Percentiles rank a stretch among this genome's conserved stretches.
These are phyloP conservation scores for Erysiphe neolycopersici DNA, from an alignment of 2,329 filamentous ascomycete species.

Conservation along the genomic window DNA sequence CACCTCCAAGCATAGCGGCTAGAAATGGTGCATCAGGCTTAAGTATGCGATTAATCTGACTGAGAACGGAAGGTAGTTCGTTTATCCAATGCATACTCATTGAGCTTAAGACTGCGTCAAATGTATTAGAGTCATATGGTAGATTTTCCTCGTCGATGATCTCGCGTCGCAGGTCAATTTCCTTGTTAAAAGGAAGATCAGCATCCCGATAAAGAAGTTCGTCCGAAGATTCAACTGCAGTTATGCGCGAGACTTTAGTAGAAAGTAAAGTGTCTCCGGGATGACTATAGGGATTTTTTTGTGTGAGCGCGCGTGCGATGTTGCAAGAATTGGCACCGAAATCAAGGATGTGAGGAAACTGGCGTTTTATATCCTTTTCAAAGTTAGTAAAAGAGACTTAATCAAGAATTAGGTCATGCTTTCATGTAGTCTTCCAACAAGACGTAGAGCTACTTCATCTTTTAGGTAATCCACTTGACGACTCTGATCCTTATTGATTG, in stretches of 20 bases:
- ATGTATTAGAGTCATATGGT: slow-evolving; percentile 48
- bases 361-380: slow-evolving; percentile 67
- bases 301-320: slow-evolving; percentile 55
- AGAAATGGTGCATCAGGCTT: slow-evolving; percentile 84
- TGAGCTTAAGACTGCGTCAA: slow-evolving; percentile 76
- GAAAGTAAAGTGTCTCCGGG: slow-evolving; percentile 25
- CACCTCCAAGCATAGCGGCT: slow-evolving; percentile 87
- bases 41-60: slow-evolving; percentile 62
- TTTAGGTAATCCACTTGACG: slow-evolving; percentile 75
- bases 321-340: slow-evolving; percentile 92
- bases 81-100: slow-evolving; percentile 94
- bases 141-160: slow-evolving; percentile 52
- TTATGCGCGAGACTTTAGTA: slow-evolving; percentile 43
- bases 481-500: slow-evolving; percentile 38
- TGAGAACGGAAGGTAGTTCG: slow-evolving; percentile 62
- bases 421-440: slow-evolving; percentile 68
- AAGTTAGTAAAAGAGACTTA: neutral
- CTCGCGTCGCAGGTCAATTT: slow-evolving; percentile 44
- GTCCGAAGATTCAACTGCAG: slow-evolving; percentile 58
- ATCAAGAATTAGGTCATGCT: slow-evolving; percentile 5
- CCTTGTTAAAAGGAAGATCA: slow-evolving; percentile 43
- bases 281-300: slow-evolving; percentile 36
- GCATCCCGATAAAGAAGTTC: slow-evolving; percentile 58
- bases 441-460: slow-evolving; percentile 63
- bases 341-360: slow-evolving; percentile 64